phyloP scores from a whole-genome alignment of 192 early-diverging fungal genomes.

The Backusella psychrophila region DNA sequence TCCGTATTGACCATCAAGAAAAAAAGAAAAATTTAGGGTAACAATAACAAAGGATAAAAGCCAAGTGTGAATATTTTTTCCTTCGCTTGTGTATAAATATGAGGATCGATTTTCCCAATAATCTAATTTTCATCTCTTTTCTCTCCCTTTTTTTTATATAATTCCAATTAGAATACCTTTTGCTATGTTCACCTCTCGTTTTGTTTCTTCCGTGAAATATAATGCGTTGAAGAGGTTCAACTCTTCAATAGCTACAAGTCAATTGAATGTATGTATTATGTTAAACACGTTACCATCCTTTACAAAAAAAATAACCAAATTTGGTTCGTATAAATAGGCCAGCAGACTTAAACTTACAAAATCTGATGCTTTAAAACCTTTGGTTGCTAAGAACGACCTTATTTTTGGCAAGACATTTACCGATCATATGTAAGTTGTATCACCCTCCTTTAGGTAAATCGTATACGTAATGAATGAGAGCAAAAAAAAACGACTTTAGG shows the following conservation, averaged over 20 bases:
- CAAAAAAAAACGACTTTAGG: background rate
- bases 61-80: background rate
- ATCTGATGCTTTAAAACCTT: slow-evolving; percentile 42
- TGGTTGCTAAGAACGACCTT: slow-evolving; percentile 62
- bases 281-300: background rate
- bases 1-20: background rate
- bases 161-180: background rate
- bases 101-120: background rate
- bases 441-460: background rate
- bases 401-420: slow-evolving; percentile 89
- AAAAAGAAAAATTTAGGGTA: no score
- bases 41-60: background rate
- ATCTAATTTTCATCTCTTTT: background rate
- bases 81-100: background rate
- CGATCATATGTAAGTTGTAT: slow-evolving; percentile 81
- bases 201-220: background rate
- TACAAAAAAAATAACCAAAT: background rate
- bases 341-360: slow-evolving; percentile 24
- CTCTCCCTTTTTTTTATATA: background rate
- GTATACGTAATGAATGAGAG: background rate
- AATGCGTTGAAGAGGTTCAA: background rate
- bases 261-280: background rate
- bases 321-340: background rate
- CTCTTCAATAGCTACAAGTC: background rate
- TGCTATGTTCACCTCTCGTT: background rate